Conservation (phyloP, 768 basidiomycete genomes). For the Lactarius pseudohatsudake region DNA sequence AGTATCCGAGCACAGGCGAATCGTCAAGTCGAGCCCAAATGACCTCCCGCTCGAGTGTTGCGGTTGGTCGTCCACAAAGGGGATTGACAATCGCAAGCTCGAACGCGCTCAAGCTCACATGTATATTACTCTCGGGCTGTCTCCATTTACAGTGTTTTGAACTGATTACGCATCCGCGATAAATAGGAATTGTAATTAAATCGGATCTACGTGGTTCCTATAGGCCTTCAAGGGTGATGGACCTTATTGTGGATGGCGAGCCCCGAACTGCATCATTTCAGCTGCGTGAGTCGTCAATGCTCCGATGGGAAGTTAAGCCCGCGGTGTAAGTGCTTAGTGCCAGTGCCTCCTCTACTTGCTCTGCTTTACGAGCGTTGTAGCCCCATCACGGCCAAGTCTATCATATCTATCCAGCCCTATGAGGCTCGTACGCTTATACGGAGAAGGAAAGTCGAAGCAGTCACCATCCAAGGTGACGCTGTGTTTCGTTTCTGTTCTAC, state of each 20-base stretch:
- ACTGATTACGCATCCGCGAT: not conserved
- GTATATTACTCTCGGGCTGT: not conserved
- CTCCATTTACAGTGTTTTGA: not conserved
- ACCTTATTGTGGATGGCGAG: slow-evolving; percentile 17
- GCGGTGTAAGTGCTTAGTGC: not conserved
- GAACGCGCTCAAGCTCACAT: slow-evolving; percentile 1
- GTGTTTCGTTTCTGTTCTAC: slow-evolving; percentile 7
- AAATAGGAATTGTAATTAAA: slow-evolving; percentile 13
- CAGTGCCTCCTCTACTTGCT: not conserved
- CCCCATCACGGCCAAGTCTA: slow-evolving; percentile 15
- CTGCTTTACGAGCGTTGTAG: not conserved
- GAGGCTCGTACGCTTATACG: slow-evolving; percentile 12
- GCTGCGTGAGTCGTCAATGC: slow-evolving; percentile 6
- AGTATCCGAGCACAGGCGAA: not conserved
- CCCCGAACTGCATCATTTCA: slow-evolving; percentile 4
- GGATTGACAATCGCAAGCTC: not conserved
- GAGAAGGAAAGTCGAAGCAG: slow-evolving; percentile 12
- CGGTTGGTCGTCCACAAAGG: not conserved
- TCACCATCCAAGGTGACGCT: slow-evolving; percentile 16
- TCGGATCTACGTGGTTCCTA: slow-evolving; percentile 12
- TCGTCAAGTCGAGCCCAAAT: not conserved
- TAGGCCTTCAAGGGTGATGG: slow-evolving; percentile 10
- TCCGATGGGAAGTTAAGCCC: slow-evolving; percentile 19
- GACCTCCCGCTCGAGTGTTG: not conserved
- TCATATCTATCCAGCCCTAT: slow-evolving; percentile 16